phyloP scores from a whole-genome alignment of 1,284 basidiomycete species.

The Naganishia cerealis region DNA sequence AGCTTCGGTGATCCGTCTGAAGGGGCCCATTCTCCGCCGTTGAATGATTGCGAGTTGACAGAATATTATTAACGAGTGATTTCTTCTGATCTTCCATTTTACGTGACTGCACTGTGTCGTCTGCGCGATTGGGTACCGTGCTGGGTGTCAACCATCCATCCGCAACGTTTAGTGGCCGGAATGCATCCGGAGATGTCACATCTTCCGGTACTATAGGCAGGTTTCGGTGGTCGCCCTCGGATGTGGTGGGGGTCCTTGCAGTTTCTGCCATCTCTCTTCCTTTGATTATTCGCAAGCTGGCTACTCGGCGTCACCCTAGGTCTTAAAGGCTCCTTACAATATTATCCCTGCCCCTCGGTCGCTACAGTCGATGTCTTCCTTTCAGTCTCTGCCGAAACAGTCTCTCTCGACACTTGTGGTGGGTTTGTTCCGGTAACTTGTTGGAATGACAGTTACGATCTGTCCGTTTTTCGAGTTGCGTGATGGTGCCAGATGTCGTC shows the following conservation, averaged over 20 bases:
- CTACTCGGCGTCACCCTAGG: background rate
- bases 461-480: conserved; percentile 2
- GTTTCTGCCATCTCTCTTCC: conserved; percentile 16
- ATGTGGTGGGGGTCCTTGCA: background rate
- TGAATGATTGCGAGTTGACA: background rate
- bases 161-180: background rate
- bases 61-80: background rate
- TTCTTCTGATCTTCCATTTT: background rate
- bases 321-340: background rate
- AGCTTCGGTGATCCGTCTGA: conserved; percentile 1
- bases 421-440: background rate
- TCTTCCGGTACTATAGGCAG: conserved; percentile 15
- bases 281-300: background rate
- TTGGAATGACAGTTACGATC: background rate
- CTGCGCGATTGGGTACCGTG: conserved; percentile 16
- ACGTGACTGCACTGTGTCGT: background rate
- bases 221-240: conserved; percentile 3
- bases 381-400: background rate
- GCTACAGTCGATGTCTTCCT: background rate
- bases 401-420: background rate
- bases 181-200: conserved; percentile 14
- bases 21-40: background rate
- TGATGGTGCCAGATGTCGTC: background rate
- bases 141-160: conserved; percentile 18
- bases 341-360: background rate